Conservation (phyloP, 2,329 filamentous ascomycete genomes). For the Pleomassaria siparia region DNA sequence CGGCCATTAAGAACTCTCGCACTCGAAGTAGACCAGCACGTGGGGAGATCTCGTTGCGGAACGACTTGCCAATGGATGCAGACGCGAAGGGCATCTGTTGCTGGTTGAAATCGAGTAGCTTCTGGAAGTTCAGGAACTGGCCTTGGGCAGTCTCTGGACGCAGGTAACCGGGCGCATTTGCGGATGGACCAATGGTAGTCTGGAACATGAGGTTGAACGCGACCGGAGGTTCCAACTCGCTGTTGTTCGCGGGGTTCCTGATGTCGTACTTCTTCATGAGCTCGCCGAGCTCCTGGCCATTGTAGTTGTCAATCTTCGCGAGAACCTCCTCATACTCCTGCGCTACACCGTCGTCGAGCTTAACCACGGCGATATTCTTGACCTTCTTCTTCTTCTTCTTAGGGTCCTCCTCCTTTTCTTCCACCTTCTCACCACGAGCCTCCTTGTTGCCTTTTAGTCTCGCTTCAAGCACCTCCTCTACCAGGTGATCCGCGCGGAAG, state of each 20-base stretch:
- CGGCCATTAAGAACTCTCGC: conserved; percentile 97
- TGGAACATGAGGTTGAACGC: conserved; percentile 99
- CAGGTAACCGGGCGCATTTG: conserved; percentile 69
- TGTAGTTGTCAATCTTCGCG: conserved; percentile 94
- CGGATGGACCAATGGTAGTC: conserved; percentile 88
- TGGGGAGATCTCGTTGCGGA: conserved; percentile 97
- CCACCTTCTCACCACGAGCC: conserved; percentile 76
- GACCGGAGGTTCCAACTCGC: conserved; percentile 76
- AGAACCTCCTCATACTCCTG: conserved; percentile 89
- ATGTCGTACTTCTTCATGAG: conserved; percentile 89
- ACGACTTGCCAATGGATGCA: conserved; percentile 95
- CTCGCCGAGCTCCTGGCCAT: conserved; percentile 79
- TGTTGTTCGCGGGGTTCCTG: conserved; percentile 79
- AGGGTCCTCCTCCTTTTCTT: conserved; percentile 72
- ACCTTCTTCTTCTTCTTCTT: conserved; percentile 91
- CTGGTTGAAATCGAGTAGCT: conserved; percentile 95
- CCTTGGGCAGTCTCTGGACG: conserved; percentile 92
- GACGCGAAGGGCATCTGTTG: conserved; percentile 95
- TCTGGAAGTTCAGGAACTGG: conserved; percentile 96
- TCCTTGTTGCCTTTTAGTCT: conserved; percentile 89
- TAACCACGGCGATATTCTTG: conserved; percentile 64
- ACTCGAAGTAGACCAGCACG: conserved; percentile 88
- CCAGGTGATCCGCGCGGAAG: conserved; percentile 91
- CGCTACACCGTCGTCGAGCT: conserved; percentile 82
- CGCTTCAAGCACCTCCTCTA: conserved; percentile 88